Base-by-base conservation (phyloP, 1,139 yeast genomes). In the Pichia sp. region DNA sequence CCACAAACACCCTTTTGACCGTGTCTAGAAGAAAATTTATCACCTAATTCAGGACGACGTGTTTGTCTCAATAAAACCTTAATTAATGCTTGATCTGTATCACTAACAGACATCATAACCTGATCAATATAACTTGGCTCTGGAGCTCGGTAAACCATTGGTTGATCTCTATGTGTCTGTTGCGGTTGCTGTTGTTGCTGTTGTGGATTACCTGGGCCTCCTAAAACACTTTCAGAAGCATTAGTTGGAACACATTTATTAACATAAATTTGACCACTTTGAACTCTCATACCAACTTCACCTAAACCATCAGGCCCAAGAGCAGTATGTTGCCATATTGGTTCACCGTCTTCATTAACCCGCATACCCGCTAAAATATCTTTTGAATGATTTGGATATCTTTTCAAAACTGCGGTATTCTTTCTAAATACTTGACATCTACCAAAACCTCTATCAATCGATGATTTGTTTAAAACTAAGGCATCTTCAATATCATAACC, bases 401-500 rank as follows among this genome's bases (percentile, higher is more conserved):
- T 76, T 62, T 91, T 91, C 54, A 91, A 69, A 20, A 83, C 79
- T 6, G 95, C 80, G 1, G 97, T 89, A 48, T 88, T 88, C 64
- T 91, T 91, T 59, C 94, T 76, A 51, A 94, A 75, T n/a, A 89
- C 95, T 65, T 91, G 98, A 69, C 98, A 91, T 55, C 99, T 79
- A 36, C 99, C 98, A 63, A 88, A 91, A 1, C 99, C 99, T 61
- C 98, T 76, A 61, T 91, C 99, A 45, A 93, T 73, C 1, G 96
- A 86, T 1, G 96, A 72, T 62, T 91, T 91, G 64, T 91, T 91
- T 53, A 91, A 69, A 14, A 91, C 97, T 57, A 91, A 72, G 5
- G 99, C 98, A 80, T 91, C 99, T 68, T 91, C 99, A 63, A 93
- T 93, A 84, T 91, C 98, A 60, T 91, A 91, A 48, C 99, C 99